These are phyloP conservation scores for Coleophoma cylindrospora DNA, from an alignment of 2,329 filamentous ascomycete species.

Conservation along the genomic window DNA sequence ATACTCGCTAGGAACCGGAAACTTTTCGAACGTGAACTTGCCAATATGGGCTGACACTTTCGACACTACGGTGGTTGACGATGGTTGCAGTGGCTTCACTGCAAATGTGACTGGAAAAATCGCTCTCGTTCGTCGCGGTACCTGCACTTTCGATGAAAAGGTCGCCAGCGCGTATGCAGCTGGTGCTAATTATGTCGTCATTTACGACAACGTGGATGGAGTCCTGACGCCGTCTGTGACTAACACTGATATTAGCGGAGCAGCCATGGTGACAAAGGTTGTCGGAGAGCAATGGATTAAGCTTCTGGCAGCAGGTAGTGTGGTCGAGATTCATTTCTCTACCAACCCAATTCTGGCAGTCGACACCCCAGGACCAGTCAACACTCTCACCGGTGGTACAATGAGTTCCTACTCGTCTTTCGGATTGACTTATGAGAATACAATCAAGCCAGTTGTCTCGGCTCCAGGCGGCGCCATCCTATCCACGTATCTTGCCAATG, in stretches of 20 bases:
- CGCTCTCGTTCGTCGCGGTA: slow-evolving; percentile 4
- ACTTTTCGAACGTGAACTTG: background rate
- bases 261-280: slow-evolving; percentile 1
- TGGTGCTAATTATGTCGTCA: background rate
- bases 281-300: slow-evolving; percentile 1
- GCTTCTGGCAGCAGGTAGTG: background rate
- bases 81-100: slow-evolving; percentile 1
- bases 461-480: slow-evolving; percentile 28
- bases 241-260: background rate
- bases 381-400: slow-evolving; percentile 4
- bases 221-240: background rate
- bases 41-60: background rate
- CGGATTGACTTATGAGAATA: slow-evolving; percentile 2
- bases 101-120: slow-evolving; percentile 2
- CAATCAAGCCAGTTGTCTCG: slow-evolving; percentile 9
- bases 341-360: background rate
- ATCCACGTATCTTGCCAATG: slow-evolving; percentile 18
- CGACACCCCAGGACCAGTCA: slow-evolving; percentile 2
- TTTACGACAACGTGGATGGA: background rate
- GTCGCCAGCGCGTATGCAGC: background rate
- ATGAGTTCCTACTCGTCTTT: slow-evolving; percentile 2
- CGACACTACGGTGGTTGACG: background rate
- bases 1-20: background rate
- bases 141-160: slow-evolving; percentile 5
- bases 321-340: background rate